Base-by-base conservation (phyloP, 2,329 filamentous ascomycete genomes). In the Scedosporium minutisporum region DNA sequence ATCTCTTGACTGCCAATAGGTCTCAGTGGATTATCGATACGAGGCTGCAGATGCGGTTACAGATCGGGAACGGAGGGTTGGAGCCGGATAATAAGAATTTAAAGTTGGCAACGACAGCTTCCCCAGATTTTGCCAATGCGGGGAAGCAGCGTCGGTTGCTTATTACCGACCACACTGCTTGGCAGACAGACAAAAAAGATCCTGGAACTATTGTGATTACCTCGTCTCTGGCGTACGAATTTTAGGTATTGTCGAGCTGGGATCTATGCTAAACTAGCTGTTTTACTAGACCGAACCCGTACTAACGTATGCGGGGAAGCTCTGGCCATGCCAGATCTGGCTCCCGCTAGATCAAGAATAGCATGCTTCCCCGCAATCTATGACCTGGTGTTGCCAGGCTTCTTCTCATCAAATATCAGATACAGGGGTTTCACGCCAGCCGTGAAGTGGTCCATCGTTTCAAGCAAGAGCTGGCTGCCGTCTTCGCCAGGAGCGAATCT, bases 391-490 rank as follows among this genome's bases (percentile, higher is more conserved):
- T 41, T 58, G 57, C 57, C 57, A 27, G 6, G 57, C 6, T 46
- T 29, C 41, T 60, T 60, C 58, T 48, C n/a, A 12, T 46, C 58
- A 25, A 60, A 60, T 12, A 60, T 38, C 42, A 60, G 42, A 33
- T 60, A 3, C 44, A 60, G 12, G 44, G 58, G 58, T 23, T 51
- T 51, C 10, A 60, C 58, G 4, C 58, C 58, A 10, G 46, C 58
- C 10, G 58, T 60, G 27, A 60, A 60, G 58, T 60, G 58, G 14
- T 60, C 58, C 58, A 51, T n/a, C 12, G 58, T 60, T 12, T 51
- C 44, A 12, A 25, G 42, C 23, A 60, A 12, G 6, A 60, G 41
- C 14, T 10, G n/a, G 25, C 6, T n/a, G 21, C 58, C 58, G 44
- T 60, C 58, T 29, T 60, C 58, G 21, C 58, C 58, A 10, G 58